These are phyloP conservation scores for Pseudonectria buxi DNA, from an alignment of 2,329 filamentous ascomycete genomes.

Conservation along the genomic window DNA sequence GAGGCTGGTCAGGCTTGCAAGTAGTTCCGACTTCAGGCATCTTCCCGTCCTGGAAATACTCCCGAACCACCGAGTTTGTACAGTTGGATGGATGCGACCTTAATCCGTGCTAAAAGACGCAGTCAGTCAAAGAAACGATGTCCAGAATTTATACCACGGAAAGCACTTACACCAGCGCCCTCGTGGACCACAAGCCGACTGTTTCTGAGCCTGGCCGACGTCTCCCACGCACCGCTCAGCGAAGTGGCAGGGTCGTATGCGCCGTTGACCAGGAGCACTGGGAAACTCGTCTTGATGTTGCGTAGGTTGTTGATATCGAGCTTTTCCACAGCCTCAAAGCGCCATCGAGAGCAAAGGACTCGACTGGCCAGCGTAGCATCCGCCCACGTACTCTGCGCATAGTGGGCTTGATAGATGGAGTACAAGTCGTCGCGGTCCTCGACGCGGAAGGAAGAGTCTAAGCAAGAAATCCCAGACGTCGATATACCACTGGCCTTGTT, in stretches of 20 bases:
- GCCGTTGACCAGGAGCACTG: slow-evolving; percentile 13
- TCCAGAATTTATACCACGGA: too few species aligned
- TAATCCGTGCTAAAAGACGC: neutral
- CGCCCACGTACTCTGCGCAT: slow-evolving; percentile 5
- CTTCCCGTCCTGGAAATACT: slow-evolving; percentile 1
- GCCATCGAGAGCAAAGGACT: slow-evolving; percentile 9
- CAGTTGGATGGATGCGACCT: slow-evolving; percentile 2
- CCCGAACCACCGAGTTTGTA: neutral
- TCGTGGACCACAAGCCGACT: slow-evolving; percentile 15
- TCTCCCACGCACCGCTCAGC: slow-evolving; percentile 10
- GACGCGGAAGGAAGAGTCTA: slow-evolving; percentile 9
- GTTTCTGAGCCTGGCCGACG: slow-evolving; percentile 9
- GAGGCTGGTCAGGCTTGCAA: slow-evolving; percentile 4
- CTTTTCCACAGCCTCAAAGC: slow-evolving; percentile 9
- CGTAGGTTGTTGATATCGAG: slow-evolving; percentile 8
- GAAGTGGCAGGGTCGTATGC: slow-evolving; percentile 15
- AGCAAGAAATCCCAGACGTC: slow-evolving; percentile 10
- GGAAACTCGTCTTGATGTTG: slow-evolving; percentile 14
- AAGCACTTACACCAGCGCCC: slow-evolving; percentile 14
- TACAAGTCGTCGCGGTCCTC: slow-evolving; percentile 7
- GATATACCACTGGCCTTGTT: slow-evolving; percentile 6
- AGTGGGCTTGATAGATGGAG: slow-evolving; percentile 3
- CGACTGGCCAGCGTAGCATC: slow-evolving; percentile 6
- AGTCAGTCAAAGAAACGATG: too few species aligned
- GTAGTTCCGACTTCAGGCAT: slow-evolving; percentile 1